Base-by-base conservation (phyloP, 2,329 filamentous ascomycete genomes). In the Ophiostoma sp. region DNA sequence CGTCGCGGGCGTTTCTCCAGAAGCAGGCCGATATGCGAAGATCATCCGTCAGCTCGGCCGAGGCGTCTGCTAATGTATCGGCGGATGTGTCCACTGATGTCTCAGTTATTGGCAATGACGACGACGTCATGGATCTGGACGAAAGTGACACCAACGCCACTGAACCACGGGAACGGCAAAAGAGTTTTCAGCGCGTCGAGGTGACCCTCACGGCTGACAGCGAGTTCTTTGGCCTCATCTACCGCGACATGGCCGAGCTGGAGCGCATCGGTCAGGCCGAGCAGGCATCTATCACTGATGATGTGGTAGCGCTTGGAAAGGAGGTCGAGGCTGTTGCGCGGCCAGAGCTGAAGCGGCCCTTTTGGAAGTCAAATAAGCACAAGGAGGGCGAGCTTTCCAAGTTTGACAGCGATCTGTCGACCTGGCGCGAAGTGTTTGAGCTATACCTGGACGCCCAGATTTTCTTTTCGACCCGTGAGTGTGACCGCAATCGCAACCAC, bases 381-480 rank as follows among this genome's bases (percentile, higher is more conserved):
- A 41, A 58, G 14, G 18, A 27, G 44, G 62, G 12, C 45, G 83
- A 90, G 70, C 16, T 63, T 11, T 41, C 60, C 40, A 63, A 63
- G 42, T 66, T 70, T 47, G 67, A 64, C 40, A 87, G 83, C 62
- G 90, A 95, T 75, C 79, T 96, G 38, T 85, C 87, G 67, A 84
- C 84, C 49, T 96, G 92, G 92, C 86, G 92, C 65, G 84, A 89
- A 72, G 88, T 96, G 71, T 94, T 96, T 74, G 88, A 92, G 70
- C 79, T 94, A 0, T 96, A 96, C 74, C 79, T 93, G 12, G 89
- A 95, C 68, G 89, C 89, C 7, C 85, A 89, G 67, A 83, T 96
- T 42, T 96, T 96, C 79, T 95, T 95, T 76, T 92, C 90, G 1
- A 90, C 88, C 0, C 85, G 86, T 42, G 92, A 96, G 76, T 78